A percentile compares a stretch with the other conserved stretches of the same genome.
Conservation (phyloP, 1,284 basidiomycete genomes). For the Cutaneotrichosporon sp. region DNA sequence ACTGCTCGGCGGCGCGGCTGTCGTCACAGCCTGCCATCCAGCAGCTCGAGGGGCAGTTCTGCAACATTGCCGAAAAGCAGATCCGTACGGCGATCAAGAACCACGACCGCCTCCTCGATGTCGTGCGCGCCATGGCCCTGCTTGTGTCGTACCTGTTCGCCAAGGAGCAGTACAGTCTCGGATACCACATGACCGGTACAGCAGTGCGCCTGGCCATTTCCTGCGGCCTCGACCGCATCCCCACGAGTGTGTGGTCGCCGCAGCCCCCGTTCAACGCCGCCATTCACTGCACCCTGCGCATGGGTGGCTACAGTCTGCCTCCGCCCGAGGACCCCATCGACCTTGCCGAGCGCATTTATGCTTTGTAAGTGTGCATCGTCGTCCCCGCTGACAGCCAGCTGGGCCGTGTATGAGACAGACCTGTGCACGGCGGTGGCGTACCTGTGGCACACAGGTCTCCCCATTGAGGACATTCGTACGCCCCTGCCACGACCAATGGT, state of each 20-base stretch:
- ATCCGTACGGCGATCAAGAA: slow-evolving; percentile 24
- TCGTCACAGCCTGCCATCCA: slow-evolving; percentile 27
- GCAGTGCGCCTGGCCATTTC: slow-evolving; percentile 26
- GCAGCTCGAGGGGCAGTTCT: slow-evolving; percentile 30
- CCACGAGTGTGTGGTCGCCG: slow-evolving; percentile 17
- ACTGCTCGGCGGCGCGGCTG: slow-evolving; percentile 22
- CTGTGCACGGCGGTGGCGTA: slow-evolving; percentile 30
- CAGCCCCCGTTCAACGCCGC: slow-evolving; percentile 19
- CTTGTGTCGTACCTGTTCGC: slow-evolving; percentile 28
- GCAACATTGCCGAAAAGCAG: slow-evolving; percentile 29
- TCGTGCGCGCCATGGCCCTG: slow-evolving; percentile 28
- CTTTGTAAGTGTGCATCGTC: slow-evolving; percentile 15
- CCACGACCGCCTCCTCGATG: slow-evolving; percentile 31
- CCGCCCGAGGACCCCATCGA: slow-evolving; percentile 21
- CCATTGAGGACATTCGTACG: slow-evolving; percentile 26
- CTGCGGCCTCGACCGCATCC: slow-evolving; percentile 26
- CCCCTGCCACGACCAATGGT: slow-evolving; percentile 30
- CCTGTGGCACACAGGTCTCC: slow-evolving; percentile 30
- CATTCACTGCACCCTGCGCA: slow-evolving; percentile 20
- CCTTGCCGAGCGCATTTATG: slow-evolving; percentile 30
- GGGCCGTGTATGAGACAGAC: slow-evolving; percentile 34
- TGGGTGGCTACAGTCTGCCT: slow-evolving; percentile 20
- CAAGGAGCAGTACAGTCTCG: slow-evolving; percentile 28
- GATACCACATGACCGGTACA: slow-evolving; percentile 23
- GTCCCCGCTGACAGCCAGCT: slow-evolving; percentile 19